Base-by-base conservation (phyloP, 306 rosid species). In the Canavalia gladiata region DNA sequence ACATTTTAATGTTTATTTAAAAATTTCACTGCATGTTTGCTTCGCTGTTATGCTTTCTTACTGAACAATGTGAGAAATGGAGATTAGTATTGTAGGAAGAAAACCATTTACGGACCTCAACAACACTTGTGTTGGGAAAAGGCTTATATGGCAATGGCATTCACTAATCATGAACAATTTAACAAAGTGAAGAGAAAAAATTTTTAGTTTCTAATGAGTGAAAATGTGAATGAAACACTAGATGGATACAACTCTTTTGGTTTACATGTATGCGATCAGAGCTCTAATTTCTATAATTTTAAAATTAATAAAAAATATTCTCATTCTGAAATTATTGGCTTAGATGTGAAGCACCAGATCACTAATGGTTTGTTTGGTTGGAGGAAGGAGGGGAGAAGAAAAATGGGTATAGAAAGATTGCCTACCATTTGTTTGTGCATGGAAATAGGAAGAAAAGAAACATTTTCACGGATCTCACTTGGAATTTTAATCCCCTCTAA, bases 1-100 rank as follows among this genome's bases (percentile, higher is more conserved):
- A 69, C 68, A n/a, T 68, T 64, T 68, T 68, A 18, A 43, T 6
- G 25, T 67, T 18, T 69, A 47, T 47, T 34, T 74, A 28, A 59
- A 5, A 31, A 54, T 50, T 64, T 59, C 76, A 29, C 49, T 75
- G 74, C 70, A 33, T 51, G 75, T 50, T 60, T 6, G 31, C 4
- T 4, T 29, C 1, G 18, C 70, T 67, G 7, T 75, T 41, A 57
- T 59, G 54, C 68, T 18, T 72, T 54, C 75, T 52, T 78, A 6
- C 52, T 25, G 41, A 62, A 29, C 79, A 62, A 35, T 59, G 62
- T 6, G 42, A 76, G 6, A 76, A 42, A 60, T 10, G 59, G 5
- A 11, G 68, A 10, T 6, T 49, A 30, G 43, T 54, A 7, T 30
- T 34, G 6, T 51, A 30, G 60, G 11, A 34, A 57, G 75, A n/a